Evolutionary conservation across 192 early-diverging fungal species (phyloP).

Genomic region (Coemansia sp.): DNA sequence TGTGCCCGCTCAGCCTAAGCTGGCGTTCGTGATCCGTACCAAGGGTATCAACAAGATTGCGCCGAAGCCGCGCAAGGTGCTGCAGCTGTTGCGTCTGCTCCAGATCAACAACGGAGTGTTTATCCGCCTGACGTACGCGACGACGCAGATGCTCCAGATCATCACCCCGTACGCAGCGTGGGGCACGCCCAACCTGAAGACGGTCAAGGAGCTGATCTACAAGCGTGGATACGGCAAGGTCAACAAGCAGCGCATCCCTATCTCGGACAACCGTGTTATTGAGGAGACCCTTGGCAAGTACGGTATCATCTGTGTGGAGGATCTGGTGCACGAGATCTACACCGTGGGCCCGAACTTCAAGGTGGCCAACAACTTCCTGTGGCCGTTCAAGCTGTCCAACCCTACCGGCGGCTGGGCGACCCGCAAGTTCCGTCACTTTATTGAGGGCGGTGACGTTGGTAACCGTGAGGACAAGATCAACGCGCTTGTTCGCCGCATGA

Average conservation of each 20-base stretch:
- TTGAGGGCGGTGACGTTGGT: conserved; percentile 96
- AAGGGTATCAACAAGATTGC: conserved; percentile 99
- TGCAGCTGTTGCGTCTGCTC: conserved; percentile 97
- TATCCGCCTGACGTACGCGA: conserved; percentile 92
- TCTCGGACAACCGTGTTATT: conserved; percentile 94
- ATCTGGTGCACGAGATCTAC: conserved; percentile 97
- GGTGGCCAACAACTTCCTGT: conserved; percentile 97
- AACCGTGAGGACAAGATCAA: conserved; percentile 98
- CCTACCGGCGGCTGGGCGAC: conserved; percentile 91
- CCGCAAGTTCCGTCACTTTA: conserved; percentile 94
- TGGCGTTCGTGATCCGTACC: conserved; percentile 97
- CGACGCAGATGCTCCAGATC: conserved; percentile 95
- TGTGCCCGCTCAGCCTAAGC: conserved; percentile 93
- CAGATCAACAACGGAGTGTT: conserved; percentile 99
- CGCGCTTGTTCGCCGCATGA: conserved; percentile 92
- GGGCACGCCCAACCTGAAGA: conserved; percentile 97
- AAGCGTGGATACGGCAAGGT: conserved; percentile 99
- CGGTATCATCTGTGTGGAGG: conserved; percentile 98
- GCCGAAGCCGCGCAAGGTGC: conserved; percentile 99
- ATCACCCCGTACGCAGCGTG: conserved; percentile 93
- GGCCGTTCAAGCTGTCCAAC: conserved; percentile 99
- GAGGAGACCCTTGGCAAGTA: conserved; percentile 87
- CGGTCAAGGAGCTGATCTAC: conserved; percentile 98
- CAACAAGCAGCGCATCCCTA: conserved; percentile 94
- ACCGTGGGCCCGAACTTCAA: conserved; percentile 98